phyloP scores from a whole-genome alignment of 2,329 filamentous ascomycete species.

The Ceratocystis ficicola region DNA sequence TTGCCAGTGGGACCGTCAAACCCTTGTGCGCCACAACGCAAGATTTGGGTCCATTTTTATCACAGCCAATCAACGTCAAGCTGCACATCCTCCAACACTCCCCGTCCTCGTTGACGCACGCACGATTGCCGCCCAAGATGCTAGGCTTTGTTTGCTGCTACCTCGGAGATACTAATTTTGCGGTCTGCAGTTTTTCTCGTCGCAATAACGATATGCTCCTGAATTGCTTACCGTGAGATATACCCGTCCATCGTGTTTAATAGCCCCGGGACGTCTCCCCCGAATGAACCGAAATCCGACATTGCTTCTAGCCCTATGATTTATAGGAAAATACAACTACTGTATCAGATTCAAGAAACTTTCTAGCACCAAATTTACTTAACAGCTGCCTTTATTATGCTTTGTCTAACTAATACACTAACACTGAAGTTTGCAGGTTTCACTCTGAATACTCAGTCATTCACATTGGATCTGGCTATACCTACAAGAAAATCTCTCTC shows the following conservation, averaged over 20 bases:
- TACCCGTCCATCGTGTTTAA: background rate
- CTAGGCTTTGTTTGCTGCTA: background rate
- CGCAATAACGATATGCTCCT: background rate
- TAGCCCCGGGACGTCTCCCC: background rate
- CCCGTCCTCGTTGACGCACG: slow-evolving; percentile 21
- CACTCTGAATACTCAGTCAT: background rate
- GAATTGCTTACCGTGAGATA: background rate
- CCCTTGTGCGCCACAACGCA: slow-evolving; percentile 20
- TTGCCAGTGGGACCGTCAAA: slow-evolving; percentile 12
- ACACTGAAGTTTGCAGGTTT: slow-evolving; percentile 14
- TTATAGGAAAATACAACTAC: background rate
- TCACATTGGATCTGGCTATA: background rate
- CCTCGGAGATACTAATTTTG: background rate
- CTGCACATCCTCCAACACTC: slow-evolving; percentile 21
- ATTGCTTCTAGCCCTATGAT: background rate
- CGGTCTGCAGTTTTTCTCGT: no score
- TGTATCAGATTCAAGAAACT: background rate
- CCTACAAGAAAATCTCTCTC: background rate
- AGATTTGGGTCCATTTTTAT: slow-evolving; percentile 18
- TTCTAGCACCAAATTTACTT: background rate
- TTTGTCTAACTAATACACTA: slow-evolving; percentile 10
- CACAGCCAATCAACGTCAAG: slow-evolving; percentile 21
- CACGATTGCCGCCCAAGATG: slow-evolving; percentile 2
- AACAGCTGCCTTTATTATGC: background rate
- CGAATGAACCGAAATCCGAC: background rate